These are phyloP conservation scores for Xylariomycetidae sp. DNA, from an alignment of 2,329 filamentous ascomycete species.

Conservation along the genomic window DNA sequence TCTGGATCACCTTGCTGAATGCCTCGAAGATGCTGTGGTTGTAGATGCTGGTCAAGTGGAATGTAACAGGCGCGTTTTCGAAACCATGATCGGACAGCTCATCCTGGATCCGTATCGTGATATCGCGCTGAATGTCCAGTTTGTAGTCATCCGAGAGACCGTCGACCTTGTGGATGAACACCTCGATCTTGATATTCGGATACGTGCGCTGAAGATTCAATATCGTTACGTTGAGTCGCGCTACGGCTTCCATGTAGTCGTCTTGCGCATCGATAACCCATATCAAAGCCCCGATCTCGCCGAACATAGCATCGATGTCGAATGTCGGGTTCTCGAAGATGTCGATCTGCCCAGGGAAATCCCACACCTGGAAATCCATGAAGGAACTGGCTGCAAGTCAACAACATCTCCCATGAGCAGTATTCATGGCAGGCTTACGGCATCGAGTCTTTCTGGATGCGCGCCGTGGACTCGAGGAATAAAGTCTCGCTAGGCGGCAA, in stretches of 20 bases:
- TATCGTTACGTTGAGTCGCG: slow-evolving; percentile 81
- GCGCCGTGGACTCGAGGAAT: slow-evolving; percentile 89
- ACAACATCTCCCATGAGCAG: slow-evolving; percentile 3
- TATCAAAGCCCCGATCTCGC: slow-evolving; percentile 87
- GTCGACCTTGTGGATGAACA: slow-evolving; percentile 98
- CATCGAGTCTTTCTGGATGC: slow-evolving; percentile 91
- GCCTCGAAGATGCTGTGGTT: slow-evolving; percentile 98
- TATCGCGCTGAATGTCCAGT: slow-evolving; percentile 91
- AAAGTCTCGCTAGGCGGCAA: slow-evolving; percentile 92
- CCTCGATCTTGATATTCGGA: slow-evolving; percentile 92
- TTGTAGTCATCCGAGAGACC: slow-evolving; percentile 96
- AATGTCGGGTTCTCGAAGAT: slow-evolving; percentile 81
- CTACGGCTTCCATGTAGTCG: slow-evolving; percentile 89
- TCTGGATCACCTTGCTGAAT: slow-evolving; percentile 97
- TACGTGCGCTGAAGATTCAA: slow-evolving; percentile 82
- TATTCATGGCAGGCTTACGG: slow-evolving; percentile 55
- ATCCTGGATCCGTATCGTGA: slow-evolving; percentile 92
- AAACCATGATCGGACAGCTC: slow-evolving; percentile 90
- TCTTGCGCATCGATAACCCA: slow-evolving; percentile 99
- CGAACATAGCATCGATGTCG: slow-evolving; percentile 89
- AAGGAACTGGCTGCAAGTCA: slow-evolving; percentile 63
- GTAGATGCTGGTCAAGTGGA: slow-evolving; percentile 96
- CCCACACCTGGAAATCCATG: slow-evolving; percentile 99
- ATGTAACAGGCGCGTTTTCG: slow-evolving; percentile 88
- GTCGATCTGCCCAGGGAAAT: slow-evolving; percentile 92